Conservation (phyloP, 2,329 filamentous ascomycete genomes). For the Lecanicillium sp. region DNA sequence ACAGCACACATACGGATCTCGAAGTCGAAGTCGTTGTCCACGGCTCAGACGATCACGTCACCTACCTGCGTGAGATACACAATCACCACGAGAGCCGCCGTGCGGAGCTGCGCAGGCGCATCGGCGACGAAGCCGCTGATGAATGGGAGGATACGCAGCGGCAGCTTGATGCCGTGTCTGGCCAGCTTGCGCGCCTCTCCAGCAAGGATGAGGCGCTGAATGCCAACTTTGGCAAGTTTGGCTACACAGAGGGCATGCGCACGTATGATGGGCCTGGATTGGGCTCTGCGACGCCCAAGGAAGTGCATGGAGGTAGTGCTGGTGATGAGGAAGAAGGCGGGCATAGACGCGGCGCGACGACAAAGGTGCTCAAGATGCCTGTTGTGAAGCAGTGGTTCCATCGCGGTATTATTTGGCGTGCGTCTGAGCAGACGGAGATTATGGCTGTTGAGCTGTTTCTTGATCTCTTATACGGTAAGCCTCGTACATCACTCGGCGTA, state of each 20-base stretch:
- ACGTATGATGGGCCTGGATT: conserved; percentile 28
- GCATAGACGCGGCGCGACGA: conserved; percentile 31
- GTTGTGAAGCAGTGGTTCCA: conserved; percentile 59
- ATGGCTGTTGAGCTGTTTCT: conserved; percentile 57
- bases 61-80: conserved; percentile 40
- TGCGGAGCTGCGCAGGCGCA: conserved; percentile 35
- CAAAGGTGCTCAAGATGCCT: conserved; percentile 51
- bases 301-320: conserved; percentile 11
- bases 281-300: conserved; percentile 1
- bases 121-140: conserved; percentile 38
- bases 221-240: conserved; percentile 55
- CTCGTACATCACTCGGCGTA: no score
- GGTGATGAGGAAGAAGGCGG: conserved; percentile 20
- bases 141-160: conserved; percentile 47
- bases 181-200: conserved; percentile 44
- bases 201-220: conserved; percentile 47
- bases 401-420: conserved; percentile 54
- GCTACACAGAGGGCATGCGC: conserved; percentile 50
- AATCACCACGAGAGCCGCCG: conserved; percentile 42
- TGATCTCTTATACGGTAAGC: conserved; percentile 46
- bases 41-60: conserved; percentile 39
- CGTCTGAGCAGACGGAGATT: conserved; percentile 49
- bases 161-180: conserved; percentile 42
- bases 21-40: conserved; percentile 51
- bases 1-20: conserved; percentile 21